Evolutionary conservation across 257 asterid genomes (phyloP), one percentile per base, ranked within the genome.

Genomic region (Ballota nigra): DNA sequence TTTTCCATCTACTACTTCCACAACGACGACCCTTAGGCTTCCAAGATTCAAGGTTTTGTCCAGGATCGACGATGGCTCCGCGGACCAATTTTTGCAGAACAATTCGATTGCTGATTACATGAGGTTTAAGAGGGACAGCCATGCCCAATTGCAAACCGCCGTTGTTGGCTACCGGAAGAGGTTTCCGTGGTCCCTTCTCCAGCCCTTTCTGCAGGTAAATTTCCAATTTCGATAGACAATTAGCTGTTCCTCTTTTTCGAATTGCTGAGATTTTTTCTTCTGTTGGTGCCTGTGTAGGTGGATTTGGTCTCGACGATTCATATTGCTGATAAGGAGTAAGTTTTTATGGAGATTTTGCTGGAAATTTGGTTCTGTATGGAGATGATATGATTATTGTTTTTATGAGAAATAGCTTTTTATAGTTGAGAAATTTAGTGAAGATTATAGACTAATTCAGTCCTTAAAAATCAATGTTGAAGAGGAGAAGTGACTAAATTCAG

Each of bases 311-410:
- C 99, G 1, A 95, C 98, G 5, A 88, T 95, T 81, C 99, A 91
- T 80, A 92, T 95, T 87, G 99, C 96, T 11, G 99, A 95, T 79
- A 88, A 92, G 83, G 97, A 92, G 99, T 94, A 83, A 78, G 97
- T 81, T 73, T 65, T 55, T 62, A 67, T 63, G n/a, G n/a, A n/a
- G n/a, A n/a, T n/a, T n/a, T n/a, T n/a, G n/a, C n/a, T 36, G 61
- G n/a, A 72, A 41, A 18, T 24, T 69, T 33, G 8, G 3, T n/a
- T 24, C 12, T 47, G 49, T 70, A 5, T 11, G 26, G n/a, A n/a
- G n/a, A n/a, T n/a, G n/a, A n/a, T n/a, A n/a, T n/a, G n/a, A n/a
- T n/a, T n/a, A n/a, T n/a, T n/a, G n/a, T n/a, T n/a, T n/a, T n/a
- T n/a, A n/a, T n/a, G n/a, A n/a, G n/a, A n/a, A n/a, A n/a, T n/a